Evolutionary conservation across 2,329 filamentous ascomycete species (phyloP).

Genomic region (Ophiobolus disseminans): DNA sequence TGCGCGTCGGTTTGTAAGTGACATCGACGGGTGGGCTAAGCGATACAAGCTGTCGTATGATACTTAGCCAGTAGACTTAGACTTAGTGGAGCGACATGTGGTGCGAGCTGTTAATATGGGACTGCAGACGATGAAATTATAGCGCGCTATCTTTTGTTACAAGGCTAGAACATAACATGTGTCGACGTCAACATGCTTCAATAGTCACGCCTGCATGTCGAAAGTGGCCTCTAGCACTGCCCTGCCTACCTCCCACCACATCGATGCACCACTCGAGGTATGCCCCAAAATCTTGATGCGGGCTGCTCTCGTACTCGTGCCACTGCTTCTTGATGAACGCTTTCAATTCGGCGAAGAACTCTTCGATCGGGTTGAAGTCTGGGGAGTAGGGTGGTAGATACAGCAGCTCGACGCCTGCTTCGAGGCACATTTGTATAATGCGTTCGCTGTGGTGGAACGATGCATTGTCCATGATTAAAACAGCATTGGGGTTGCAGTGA

Average conservation of each 20-base stretch:
- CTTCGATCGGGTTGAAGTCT: conserved; percentile 49
- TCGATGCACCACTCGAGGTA: conserved; percentile 39
- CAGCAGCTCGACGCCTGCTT: conserved; percentile 40
- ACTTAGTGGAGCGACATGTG: not conserved
- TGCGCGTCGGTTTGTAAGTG: conserved; percentile 37
- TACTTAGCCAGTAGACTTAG: not conserved
- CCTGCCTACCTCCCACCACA: conserved; percentile 26
- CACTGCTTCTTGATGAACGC: conserved; percentile 36
- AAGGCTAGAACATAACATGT: not conserved
- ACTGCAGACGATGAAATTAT: not conserved
- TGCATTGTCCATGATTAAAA: conserved; percentile 20
- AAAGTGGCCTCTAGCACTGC: conserved; percentile 36
- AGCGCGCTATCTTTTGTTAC: not conserved
- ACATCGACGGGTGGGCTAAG: conserved; percentile 30
- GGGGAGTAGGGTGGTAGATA: conserved; percentile 48
- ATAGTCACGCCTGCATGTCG: conserved; percentile 27
- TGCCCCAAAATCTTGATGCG: conserved; percentile 26
- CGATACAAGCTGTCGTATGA: conserved; percentile 1
- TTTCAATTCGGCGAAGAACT: conserved; percentile 49
- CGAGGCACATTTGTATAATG: conserved; percentile 37
- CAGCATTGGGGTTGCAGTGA: conserved; percentile 12
- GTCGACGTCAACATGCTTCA: conserved; percentile 1
- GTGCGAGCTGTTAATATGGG: not conserved
- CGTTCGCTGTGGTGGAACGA: conserved; percentile 24
- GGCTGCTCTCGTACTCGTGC: conserved; percentile 19